Conservation (phyloP, 1,284 basidiomycete species). For the Takashimella tepidaria region DNA sequence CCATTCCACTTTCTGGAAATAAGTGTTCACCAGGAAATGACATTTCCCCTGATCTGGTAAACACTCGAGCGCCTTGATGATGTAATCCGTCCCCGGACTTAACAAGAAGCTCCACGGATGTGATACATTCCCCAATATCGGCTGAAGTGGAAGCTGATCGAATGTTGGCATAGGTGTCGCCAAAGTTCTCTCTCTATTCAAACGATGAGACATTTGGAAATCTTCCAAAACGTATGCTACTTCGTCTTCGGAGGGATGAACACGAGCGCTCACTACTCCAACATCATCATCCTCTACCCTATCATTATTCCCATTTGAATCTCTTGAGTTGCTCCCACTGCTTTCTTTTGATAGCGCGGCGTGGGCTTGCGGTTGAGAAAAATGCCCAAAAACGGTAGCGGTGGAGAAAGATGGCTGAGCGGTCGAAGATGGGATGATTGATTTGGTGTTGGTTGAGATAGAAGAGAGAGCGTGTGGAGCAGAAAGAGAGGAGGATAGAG, state of each 20-base stretch:
- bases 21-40: constrained; percentile 12
- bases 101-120: constrained; percentile 17
- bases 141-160: neutral
- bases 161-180: neutral
- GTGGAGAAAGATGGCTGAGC: neutral
- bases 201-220: constrained; percentile 15
- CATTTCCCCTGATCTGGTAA: constrained; percentile 14
- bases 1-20: constrained; percentile 20
- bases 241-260: constrained; percentile 12
- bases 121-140: neutral
- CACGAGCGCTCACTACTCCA: neutral
- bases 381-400: neutral
- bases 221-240: constrained; percentile 20
- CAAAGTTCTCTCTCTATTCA: constrained; percentile 8
- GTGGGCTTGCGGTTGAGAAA: too few species aligned
- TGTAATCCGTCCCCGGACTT: constrained; percentile 9
- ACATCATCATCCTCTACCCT: neutral
- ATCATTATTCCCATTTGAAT: neutral
- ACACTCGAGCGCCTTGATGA: constrained; percentile 9
- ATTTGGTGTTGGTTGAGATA: neutral
- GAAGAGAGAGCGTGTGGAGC: neutral
- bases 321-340: too few species aligned
- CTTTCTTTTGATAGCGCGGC: too few species aligned
- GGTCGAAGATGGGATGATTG: too few species aligned
- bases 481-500: neutral